Conservation (phyloP, 2,329 filamentous ascomycete species). For the Neofusicoccum laricinum region DNA sequence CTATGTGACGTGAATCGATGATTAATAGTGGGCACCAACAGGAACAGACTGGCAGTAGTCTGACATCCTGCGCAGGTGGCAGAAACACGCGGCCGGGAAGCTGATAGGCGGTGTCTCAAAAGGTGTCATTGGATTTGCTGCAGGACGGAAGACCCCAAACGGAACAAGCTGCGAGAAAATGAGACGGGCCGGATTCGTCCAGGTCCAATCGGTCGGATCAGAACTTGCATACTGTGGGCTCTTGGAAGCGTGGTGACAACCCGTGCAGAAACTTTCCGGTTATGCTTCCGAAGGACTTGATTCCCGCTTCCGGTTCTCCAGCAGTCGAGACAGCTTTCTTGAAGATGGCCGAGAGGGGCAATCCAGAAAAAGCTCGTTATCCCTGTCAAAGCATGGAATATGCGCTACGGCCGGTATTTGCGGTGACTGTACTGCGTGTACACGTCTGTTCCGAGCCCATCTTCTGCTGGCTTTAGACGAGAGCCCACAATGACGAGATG, state of each 20-base stretch:
- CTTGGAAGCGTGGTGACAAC: neutral
- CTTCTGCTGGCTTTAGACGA: neutral
- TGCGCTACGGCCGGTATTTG: neutral
- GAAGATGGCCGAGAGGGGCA: neutral
- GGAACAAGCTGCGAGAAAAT: neutral
- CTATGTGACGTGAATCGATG: neutral
- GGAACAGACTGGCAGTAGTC: neutral
- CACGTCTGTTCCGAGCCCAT: neutral
- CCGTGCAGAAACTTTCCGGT: neutral
- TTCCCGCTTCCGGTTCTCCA: neutral
- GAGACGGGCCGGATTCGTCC: neutral
- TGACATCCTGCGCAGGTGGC: neutral
- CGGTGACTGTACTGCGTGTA: neutral
- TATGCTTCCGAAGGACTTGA: neutral
- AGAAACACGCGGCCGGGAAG: neutral
- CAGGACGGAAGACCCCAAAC: neutral
- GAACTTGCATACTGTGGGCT: neutral
- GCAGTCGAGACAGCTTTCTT: neutral
- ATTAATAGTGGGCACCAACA: neutral
- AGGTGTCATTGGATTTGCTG: neutral
- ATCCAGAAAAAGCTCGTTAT: neutral
- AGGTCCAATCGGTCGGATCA: neutral
- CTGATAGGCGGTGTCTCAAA: neutral
- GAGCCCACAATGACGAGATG: neutral
- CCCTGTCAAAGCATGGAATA: neutral